phyloP scores from a whole-genome alignment of 257 asterid species.

The Apocynum venetum region DNA sequence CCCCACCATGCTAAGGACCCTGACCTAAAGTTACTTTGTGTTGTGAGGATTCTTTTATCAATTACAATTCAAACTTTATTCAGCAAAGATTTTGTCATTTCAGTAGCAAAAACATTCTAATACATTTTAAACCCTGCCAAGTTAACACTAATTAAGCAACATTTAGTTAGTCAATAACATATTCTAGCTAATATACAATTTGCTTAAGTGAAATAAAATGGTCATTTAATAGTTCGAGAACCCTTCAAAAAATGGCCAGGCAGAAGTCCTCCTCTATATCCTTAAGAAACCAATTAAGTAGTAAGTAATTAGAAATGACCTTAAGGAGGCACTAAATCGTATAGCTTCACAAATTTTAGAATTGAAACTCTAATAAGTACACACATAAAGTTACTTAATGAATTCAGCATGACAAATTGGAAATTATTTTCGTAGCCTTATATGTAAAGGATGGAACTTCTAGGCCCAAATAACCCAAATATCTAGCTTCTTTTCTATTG shows the following conservation, averaged over 20 bases:
- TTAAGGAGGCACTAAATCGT: neutral
- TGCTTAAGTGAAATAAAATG: neutral
- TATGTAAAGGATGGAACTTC: neutral
- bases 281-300: neutral
- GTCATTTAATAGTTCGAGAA: neutral
- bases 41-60: neutral
- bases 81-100: neutral
- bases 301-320: neutral
- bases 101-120: neutral
- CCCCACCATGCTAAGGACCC: neutral
- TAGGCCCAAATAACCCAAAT: neutral
- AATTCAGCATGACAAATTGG: neutral
- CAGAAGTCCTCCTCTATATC: neutral
- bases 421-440: neutral
- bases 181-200: neutral
- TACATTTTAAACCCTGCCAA: neutral
- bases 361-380: neutral
- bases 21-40: neutral
- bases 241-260: neutral
- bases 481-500: neutral
- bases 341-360: neutral
- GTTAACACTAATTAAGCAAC: neutral
- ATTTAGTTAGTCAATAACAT: neutral
- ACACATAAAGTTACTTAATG: neutral
- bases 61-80: neutral